Evolutionary conservation across 805 yeast genomes (phyloP), one percentile per base, ranked within the genome.

Genomic region (Lipomyces spencermartinsiae): DNA sequence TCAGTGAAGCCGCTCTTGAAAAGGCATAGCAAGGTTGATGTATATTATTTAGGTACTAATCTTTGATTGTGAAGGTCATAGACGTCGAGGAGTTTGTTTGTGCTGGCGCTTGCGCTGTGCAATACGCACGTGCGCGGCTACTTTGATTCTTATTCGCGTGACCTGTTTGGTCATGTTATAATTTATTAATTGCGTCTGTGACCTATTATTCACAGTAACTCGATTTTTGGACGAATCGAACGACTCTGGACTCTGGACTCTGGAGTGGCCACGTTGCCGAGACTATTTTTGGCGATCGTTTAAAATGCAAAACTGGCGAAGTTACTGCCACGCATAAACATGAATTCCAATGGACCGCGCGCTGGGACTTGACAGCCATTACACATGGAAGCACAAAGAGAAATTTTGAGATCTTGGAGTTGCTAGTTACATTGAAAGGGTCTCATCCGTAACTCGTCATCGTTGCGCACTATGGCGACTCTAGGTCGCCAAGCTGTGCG

Each of bases 1-100:
- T 64, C 43, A 68, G 71, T 39, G 71, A 68, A 61, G 29, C 54
- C 35, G 72, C 68, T 39, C 53, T 69, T 19, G 60, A 61, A 7
- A 60, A 59, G 46, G 67, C 71, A 29, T n/a, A 59, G 57, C 25
- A 53, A 53, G 31, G 56, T 16, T 37, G 39, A 51, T 12, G 31
- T 14, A 51, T 35, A 10, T 35, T 10, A 10, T 10, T 35, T n/a
- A n/a, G n/a, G n/a, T 10, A 14, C 39, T 35, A 35, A 35, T 35
- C 12, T 35, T 35, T 10, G 2, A 35, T 35, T 35, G 49, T 43
- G 49, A n/a, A n/a, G n/a, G n/a, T n/a, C n/a, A n/a, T n/a, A n/a
- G n/a, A n/a, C n/a, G n/a, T n/a, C n/a, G n/a, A n/a, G n/a, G n/a
- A n/a, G n/a, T n/a, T n/a, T n/a, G n/a, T n/a, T n/a, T n/a, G n/a